Evolutionary conservation across 1,139 yeast species (phyloP), one percentile per base, ranked within the genome.

Genomic region (Saccharomyces hybrid): DNA sequence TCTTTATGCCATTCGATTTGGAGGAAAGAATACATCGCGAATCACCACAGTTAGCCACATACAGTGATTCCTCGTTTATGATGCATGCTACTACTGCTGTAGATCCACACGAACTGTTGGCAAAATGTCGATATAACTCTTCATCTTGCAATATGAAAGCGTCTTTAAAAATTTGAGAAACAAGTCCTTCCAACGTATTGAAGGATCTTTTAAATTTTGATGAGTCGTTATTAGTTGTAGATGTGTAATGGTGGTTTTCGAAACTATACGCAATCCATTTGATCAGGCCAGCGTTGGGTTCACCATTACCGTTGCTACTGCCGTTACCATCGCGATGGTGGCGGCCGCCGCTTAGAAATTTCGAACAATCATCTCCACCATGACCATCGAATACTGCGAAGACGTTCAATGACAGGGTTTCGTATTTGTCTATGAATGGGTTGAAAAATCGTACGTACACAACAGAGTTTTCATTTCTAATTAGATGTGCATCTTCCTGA

Each of bases 341-440:
- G 28, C 69, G 70, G n/a, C 75, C 75, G 47, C 69, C 69, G 46
- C 82, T 75, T 3, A 86, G 72, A 60, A 73, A 80, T 47, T 76
- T 77, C 1, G 91, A 83, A 44, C 87, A 78, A 32, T 77, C 76
- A 14, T 78, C 75, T 19, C 91, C 91, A 2, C 95, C 95, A 67
- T 86, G 95, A 3, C 95, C 95, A 68, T 86, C 95, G 69, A 84
- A 86, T 3, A 86, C 87, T 0, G 85, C 89, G 67, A 83, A 84
- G 7, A 86, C 76, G 46, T 84, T 83, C 46, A 85, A 65, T 47
- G 69, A 69, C 28, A 73, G 56, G 11, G 55, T 49, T 46, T 62
- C 66, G 31, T 54, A 52, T 11, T 54, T 54, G 3, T 66, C 65
- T 29, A 61, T 62, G 46, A 68, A 62, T 5, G 72, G 73, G 48